phyloP scores from a whole-genome alignment of 2,329 filamentous ascomycete species.

The Fusarium sp. region DNA sequence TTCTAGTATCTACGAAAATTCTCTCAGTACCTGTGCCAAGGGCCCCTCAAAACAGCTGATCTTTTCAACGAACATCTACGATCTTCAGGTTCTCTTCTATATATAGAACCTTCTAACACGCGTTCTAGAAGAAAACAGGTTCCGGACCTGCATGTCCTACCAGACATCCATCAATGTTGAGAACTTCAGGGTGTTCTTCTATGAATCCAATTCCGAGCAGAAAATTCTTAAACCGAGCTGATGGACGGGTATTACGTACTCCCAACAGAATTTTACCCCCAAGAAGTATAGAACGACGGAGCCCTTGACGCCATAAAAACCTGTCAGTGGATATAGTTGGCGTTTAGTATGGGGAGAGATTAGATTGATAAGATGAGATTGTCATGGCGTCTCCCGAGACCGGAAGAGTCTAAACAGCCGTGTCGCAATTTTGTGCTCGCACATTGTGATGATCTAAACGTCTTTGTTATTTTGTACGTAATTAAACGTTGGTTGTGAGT shows the following conservation, averaged over 20 bases:
- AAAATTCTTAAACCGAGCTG: neutral
- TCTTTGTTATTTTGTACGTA: constrained; percentile 31
- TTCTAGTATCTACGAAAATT: neutral
- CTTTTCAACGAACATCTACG: neutral
- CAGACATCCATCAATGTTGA: neutral
- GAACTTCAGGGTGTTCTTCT: neutral
- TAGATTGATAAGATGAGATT: constrained; percentile 44
- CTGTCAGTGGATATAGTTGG: constrained; percentile 27
- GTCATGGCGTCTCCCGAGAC: constrained; percentile 29
- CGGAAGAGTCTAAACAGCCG: constrained; percentile 28
- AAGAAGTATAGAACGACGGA: neutral
- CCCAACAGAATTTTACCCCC: constrained; percentile 5
- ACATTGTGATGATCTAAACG: constrained; percentile 13
- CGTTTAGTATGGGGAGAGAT: constrained; percentile 37
- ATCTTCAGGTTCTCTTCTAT: neutral
- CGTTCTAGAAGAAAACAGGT: neutral
- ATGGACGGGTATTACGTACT: constrained; percentile 2
- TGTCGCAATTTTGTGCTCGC: constrained; percentile 30
- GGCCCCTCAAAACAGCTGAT: neutral
- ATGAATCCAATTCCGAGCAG: neutral
- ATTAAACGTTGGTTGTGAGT: constrained; percentile 3
- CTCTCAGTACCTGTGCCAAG: neutral
- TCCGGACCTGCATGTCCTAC: neutral
- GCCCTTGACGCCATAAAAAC: constrained; percentile 10
- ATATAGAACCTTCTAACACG: neutral